Evolutionary conservation across 257 asterid species (phyloP).

Genomic region (Leptodermis oblonga): DNA sequence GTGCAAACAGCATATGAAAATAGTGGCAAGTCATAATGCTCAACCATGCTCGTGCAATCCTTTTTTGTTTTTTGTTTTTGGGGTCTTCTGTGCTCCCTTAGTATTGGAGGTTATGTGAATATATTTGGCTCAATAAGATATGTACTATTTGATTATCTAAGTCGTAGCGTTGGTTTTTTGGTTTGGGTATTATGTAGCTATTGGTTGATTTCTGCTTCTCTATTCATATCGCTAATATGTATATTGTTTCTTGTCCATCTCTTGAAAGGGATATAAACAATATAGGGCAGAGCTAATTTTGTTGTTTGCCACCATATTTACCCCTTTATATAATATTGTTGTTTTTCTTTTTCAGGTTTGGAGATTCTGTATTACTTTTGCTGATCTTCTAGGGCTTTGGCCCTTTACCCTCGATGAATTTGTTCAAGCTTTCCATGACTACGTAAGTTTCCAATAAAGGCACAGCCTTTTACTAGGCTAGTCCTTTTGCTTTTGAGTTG

Average conservation of each 20-base stretch:
- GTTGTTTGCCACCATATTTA: background rate
- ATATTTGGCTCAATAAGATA: background rate
- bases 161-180: background rate
- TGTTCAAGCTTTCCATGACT: conserved; percentile 88
- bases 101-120: background rate
- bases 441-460: conserved; percentile 50
- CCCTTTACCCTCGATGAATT: conserved; percentile 97
- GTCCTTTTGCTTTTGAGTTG: background rate
- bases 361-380: conserved; percentile 92
- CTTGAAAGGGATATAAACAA: background rate
- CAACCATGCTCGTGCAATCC: background rate
- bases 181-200: background rate
- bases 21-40: background rate
- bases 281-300: background rate
- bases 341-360: conserved; percentile 61
- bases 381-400: conserved; percentile 97
- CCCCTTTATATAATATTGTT: conserved; percentile 8
- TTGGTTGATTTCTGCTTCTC: background rate
- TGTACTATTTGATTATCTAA: background rate
- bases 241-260: background rate
- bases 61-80: too few relatives aligned
- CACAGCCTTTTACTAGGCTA: conserved; percentile 11
- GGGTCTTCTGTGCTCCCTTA: background rate
- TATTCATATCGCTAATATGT: background rate
- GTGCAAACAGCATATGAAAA: background rate